These are phyloP conservation scores for Geum urbanum DNA, from an alignment of 306 rosid species.

Conservation along the genomic window DNA sequence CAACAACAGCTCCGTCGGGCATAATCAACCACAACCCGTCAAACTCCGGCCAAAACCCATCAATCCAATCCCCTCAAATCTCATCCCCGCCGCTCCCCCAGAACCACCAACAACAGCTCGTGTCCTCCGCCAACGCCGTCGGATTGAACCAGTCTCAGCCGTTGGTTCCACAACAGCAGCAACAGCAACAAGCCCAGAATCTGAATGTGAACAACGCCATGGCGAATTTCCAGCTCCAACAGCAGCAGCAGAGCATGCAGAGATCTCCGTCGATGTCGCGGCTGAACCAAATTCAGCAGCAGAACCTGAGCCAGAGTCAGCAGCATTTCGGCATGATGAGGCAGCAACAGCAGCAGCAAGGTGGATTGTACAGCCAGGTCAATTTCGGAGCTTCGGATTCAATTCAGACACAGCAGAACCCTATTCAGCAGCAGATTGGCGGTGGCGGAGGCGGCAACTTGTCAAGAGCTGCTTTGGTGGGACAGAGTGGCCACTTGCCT, in stretches of 20 bases:
- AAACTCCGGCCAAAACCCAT: constrained; percentile 35
- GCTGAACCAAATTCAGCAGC: constrained; percentile 62
- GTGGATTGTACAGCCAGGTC: constrained; percentile 60
- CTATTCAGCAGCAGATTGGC: constrained; percentile 43
- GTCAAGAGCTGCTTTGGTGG: constrained; percentile 59
- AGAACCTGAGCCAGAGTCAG: constrained; percentile 45
- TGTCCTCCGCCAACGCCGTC: constrained; percentile 27
- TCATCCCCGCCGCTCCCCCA: constrained; percentile 57
- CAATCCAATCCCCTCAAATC: constrained; percentile 49
- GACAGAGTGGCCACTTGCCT: constrained; percentile 76
- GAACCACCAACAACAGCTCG: constrained; percentile 29
- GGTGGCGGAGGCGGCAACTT: constrained; percentile 50
- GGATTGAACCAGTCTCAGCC: constrained; percentile 39
- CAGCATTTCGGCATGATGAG: constrained; percentile 60
- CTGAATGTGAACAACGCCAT: constrained; percentile 39
- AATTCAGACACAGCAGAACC: constrained; percentile 54
- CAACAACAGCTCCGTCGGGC: neutral
- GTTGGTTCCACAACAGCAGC: constrained; percentile 20
- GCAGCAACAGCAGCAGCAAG: constrained; percentile 38
- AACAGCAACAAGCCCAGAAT: constrained; percentile 32
- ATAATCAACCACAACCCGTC: constrained; percentile 36
- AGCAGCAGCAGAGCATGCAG: constrained; percentile 55
- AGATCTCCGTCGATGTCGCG: constrained; percentile 56
- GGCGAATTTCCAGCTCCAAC: constrained; percentile 56
- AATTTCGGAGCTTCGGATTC: constrained; percentile 62